Base-by-base conservation (phyloP, 1,284 basidiomycete species). In the Microbotryum scabiosae region DNA sequence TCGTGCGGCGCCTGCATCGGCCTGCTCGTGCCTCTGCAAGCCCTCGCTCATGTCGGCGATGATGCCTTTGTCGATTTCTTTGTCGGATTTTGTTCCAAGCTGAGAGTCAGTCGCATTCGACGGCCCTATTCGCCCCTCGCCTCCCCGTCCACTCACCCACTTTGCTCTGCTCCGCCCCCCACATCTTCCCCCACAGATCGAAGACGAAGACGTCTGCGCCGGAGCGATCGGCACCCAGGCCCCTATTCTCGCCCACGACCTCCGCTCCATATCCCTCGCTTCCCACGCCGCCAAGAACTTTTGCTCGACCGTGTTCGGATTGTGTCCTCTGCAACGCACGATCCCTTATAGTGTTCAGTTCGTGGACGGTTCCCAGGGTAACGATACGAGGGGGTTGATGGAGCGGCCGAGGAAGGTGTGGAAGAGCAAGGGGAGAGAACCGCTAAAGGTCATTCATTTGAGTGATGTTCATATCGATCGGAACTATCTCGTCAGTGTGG, bases 231-330 rank as follows among this genome's bases (percentile, higher is more conserved):
- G 66, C 3, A 72, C 78, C 43, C 79, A 82, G 70, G 83, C 79
- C 4, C 82, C 82, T 12, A 81, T 84, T 65, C 73, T 85, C 41
- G 82, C 83, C 0, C 80, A 84, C 63, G 79, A 79, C 59, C 72
- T 85, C 25, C 79, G 82, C 14, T 73, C 73, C 23, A 82, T 84
- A 68, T 76, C 75, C 23, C 67, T 78, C 14, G 71, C 74, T 16
- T 78, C 80, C 5, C 76, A 78, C 56, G 81, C 82, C 0, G 78
- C 81, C 1, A 78, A 77, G n/a, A 79, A 80, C 61, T 77, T 84
- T 58, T 84, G 83, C 72, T 78, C 80, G 56, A 79, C 80, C 3
- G 72, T 83, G 9, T 76, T 84, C 54, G 82, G 82, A 9, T 75
- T 83, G 28, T 84, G 83, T 67, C 61, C 70, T 3, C 76, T 79